A percentile compares a stretch with the other conserved stretches of the same genome.
Evolutionary conservation across 139 green algal genomes (phyloP).

Genomic region (Limnomonas spitsbergensis): DNA sequence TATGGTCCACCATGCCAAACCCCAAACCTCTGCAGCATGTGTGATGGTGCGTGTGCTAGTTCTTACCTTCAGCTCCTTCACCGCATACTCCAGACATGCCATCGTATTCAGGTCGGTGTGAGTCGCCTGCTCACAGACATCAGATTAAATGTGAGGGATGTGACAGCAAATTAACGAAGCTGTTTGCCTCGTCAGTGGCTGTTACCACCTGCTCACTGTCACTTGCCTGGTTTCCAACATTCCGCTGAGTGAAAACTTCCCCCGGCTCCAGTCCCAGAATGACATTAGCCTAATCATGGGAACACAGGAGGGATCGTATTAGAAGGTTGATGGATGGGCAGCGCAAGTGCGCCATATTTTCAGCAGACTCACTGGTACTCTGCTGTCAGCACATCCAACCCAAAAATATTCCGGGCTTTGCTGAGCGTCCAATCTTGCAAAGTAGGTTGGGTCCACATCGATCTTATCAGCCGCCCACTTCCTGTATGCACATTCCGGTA

Average conservation of each 20-base stretch:
- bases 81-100: constrained; percentile 70
- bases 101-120: constrained; percentile 82
- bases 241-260: constrained; percentile 81
- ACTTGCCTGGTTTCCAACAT: constrained; percentile 71
- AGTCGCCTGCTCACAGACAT: constrained; percentile 44
- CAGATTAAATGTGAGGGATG: too few species aligned
- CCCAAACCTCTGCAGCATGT: too few species aligned
- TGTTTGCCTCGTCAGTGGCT: too few species aligned
- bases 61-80: constrained; percentile 60
- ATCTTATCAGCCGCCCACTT: constrained; percentile 4
- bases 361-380: constrained; percentile 10
- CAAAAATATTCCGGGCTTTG: constrained; percentile 75
- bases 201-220: too few species aligned
- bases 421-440: constrained; percentile 9
- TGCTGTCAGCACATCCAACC: constrained; percentile 76
- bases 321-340: too few species aligned
- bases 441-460: constrained; percentile 24
- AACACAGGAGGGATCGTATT: too few species aligned
- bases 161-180: too few species aligned
- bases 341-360: too few species aligned
- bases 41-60: too few species aligned
- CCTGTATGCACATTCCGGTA: too few species aligned
- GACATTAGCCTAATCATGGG: constrained; percentile 48
- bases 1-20: too few species aligned
- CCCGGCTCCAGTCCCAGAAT: constrained; percentile 68